These are phyloP conservation scores for Pinus tabuliformis DNA, from an alignment of 75 land plant species.

Conservation along the genomic window DNA sequence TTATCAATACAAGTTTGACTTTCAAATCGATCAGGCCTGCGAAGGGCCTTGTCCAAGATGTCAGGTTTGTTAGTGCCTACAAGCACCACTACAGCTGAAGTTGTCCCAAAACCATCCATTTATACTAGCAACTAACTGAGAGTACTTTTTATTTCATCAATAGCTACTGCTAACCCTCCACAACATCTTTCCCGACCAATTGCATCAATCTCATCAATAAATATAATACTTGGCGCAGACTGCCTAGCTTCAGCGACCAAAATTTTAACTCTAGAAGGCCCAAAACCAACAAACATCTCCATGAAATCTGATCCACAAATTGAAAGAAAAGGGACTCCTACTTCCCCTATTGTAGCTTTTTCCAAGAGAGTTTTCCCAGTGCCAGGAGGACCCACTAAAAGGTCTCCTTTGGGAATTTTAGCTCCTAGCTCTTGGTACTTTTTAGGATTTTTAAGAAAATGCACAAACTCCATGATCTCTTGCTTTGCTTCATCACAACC, in stretches of 20 bases:
- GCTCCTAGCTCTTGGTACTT: constrained; percentile 87
- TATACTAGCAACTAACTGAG: constrained; percentile 81
- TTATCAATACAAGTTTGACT: constrained; percentile 80
- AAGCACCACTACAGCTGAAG: constrained; percentile 82
- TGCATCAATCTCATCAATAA: constrained; percentile 93
- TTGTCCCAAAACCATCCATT: constrained; percentile 97
- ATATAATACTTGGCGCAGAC: constrained; percentile 78
- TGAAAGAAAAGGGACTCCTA: constrained; percentile 80
- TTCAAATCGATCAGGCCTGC: constrained; percentile 90
- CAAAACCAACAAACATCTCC: constrained; percentile 97
- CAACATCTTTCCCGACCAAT: constrained; percentile 78
- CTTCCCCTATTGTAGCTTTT: constrained; percentile 94
- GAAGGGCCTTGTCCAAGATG: constrained; percentile 79
- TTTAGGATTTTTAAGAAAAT: constrained; percentile 83
- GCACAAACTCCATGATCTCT: constrained; percentile 95
- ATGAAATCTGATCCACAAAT: constrained; percentile 94
- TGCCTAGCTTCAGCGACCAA: constrained; percentile 81
- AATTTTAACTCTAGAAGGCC: constrained; percentile 78
- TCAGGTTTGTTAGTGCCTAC: constrained; percentile 92
- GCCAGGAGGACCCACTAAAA: constrained; percentile 85
- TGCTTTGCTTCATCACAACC: constrained; percentile 97
- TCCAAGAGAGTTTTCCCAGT: constrained; percentile 91
- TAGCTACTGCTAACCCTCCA: constrained; percentile 68
- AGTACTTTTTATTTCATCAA: constrained; percentile 89
- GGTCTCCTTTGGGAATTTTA: constrained; percentile 88